Conservation (phyloP, 2,329 filamentous ascomycete genomes). For the Chaetoscypha palmicola region DNA sequence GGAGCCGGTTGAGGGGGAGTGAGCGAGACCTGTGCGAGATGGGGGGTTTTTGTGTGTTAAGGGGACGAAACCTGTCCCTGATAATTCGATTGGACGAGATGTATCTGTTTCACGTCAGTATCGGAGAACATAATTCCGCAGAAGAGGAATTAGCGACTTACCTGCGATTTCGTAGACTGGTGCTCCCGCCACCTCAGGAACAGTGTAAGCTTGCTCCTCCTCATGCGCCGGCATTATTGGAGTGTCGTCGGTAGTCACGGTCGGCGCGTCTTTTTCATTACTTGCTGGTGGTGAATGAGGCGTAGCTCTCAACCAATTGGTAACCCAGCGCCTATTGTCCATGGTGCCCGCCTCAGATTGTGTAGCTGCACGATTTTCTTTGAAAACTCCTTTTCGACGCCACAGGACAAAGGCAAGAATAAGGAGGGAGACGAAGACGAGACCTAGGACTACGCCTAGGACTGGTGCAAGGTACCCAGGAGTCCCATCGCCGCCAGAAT, state of each 20-base stretch:
- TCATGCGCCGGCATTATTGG: conserved; percentile 13
- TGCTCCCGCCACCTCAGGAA: conserved; percentile 23
- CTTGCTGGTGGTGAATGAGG: conserved; percentile 8
- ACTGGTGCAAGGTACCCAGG: conserved; percentile 55
- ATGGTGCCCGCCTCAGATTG: conserved; percentile 24
- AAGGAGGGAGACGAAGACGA: conserved; percentile 47
- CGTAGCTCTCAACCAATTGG: conserved; percentile 25
- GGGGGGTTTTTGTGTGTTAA: neutral
- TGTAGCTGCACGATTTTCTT: conserved; percentile 8
- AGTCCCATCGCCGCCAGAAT: conserved; percentile 28
- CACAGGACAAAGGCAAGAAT: conserved; percentile 47
- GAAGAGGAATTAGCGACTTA: conserved; percentile 17
- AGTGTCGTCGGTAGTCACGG: conserved; percentile 27
- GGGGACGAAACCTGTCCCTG: conserved; percentile 19
- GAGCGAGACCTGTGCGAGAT: conserved; percentile 5
- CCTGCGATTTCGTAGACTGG: conserved; percentile 31
- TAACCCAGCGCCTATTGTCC: conserved; percentile 21
- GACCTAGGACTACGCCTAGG: conserved; percentile 53
- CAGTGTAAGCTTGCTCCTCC: conserved; percentile 10
- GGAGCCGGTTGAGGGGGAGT: conserved; percentile 18
- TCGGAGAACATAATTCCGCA: neutral
- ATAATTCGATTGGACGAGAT: conserved; percentile 21
- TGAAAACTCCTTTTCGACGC: conserved; percentile 35
- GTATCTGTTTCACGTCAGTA: conserved; percentile 19
- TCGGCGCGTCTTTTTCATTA: conserved; percentile 24